Conservation (phyloP, 306 rosid species). For the Prosopis cineraria region DNA sequence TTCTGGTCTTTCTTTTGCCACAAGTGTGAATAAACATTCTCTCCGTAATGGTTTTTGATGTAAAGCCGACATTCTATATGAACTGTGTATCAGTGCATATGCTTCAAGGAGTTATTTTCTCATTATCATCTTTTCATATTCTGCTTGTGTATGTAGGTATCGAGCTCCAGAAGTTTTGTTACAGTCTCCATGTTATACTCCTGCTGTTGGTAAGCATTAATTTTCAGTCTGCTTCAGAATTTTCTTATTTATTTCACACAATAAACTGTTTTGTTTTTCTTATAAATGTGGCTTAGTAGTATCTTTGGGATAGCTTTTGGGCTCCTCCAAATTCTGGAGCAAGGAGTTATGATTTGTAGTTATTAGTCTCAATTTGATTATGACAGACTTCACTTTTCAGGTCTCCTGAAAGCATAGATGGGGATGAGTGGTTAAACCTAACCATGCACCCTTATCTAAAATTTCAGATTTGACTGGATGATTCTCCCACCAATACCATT, state of each 20-base stretch:
- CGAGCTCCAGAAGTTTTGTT: constrained; percentile 91
- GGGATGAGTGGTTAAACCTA: constrained; percentile 5
- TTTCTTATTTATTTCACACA: not conserved
- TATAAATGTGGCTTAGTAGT: not conserved
- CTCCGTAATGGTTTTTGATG: not conserved
- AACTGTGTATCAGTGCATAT: not conserved
- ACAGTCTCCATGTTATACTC: constrained; percentile 69
- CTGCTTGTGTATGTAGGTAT: constrained; percentile 56
- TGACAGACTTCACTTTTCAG: constrained; percentile 6
- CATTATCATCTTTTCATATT: constrained; percentile 16
- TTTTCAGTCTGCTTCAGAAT: constrained; percentile 16
- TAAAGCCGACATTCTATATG: constrained; percentile 15
- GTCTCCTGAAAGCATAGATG: constrained; percentile 9
- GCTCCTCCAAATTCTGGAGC: constrained; percentile 19
- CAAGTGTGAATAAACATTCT: constrained; percentile 6
- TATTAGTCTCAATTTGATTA: constrained; percentile 23
- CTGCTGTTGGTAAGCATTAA: constrained; percentile 75
- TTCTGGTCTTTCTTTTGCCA: constrained; percentile 20
- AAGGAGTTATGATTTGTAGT: constrained; percentile 23
- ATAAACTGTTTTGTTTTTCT: constrained; percentile 16
- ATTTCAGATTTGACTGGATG: constrained; percentile 19
- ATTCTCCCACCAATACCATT: not conserved
- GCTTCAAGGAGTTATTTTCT: constrained; percentile 1
- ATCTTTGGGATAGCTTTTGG: constrained; percentile 14
- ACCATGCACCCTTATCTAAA: not conserved